Conservation (phyloP, 2,329 filamentous ascomycete species). For the Fusarium penzigii region DNA sequence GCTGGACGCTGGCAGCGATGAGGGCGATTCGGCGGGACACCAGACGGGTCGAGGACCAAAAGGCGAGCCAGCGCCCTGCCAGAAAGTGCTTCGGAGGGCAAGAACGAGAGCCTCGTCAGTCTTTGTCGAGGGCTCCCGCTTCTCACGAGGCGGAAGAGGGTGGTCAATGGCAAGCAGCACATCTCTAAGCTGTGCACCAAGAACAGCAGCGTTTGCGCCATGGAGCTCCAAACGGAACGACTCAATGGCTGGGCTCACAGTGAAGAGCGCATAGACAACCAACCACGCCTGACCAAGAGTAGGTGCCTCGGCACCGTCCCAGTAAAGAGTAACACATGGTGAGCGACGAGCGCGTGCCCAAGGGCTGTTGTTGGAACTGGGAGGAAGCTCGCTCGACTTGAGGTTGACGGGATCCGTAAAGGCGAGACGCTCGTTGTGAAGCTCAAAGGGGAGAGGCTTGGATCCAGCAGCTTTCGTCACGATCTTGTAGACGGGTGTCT, state of each 20-base stretch:
- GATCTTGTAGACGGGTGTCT: slow-evolving; percentile 38
- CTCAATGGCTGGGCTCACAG: slow-evolving; percentile 49
- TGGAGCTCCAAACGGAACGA: slow-evolving; percentile 48
- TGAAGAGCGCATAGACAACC: slow-evolving; percentile 53
- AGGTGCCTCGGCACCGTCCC: slow-evolving; percentile 43
- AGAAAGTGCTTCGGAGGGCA: slow-evolving; percentile 60
- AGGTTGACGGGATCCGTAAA: slow-evolving; percentile 49
- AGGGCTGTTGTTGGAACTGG: slow-evolving; percentile 54
- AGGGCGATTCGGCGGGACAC: slow-evolving; percentile 50
- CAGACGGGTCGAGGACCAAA: slow-evolving; percentile 65
- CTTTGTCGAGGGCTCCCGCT: slow-evolving; percentile 22
- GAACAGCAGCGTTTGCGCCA: slow-evolving; percentile 37
- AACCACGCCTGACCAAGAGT: slow-evolving; percentile 55
- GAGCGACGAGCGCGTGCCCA: slow-evolving; percentile 59
- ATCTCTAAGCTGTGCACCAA: slow-evolving; percentile 44
- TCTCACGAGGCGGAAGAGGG: slow-evolving; percentile 39
- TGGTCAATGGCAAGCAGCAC: slow-evolving; percentile 53
- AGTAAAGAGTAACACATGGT: slow-evolving; percentile 46
- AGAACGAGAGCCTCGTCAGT: slow-evolving; percentile 39
- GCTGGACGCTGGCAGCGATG: slow-evolving; percentile 35
- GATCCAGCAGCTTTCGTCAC: slow-evolving; percentile 29
- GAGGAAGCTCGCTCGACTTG: slow-evolving; percentile 50
- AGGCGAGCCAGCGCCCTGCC: slow-evolving; percentile 70
- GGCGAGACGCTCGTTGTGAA: slow-evolving; percentile 39
- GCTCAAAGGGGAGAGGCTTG: slow-evolving; percentile 30